Evolutionary conservation across 345 rosid genomes (phyloP).

Genomic region (Citrus medica): DNA sequence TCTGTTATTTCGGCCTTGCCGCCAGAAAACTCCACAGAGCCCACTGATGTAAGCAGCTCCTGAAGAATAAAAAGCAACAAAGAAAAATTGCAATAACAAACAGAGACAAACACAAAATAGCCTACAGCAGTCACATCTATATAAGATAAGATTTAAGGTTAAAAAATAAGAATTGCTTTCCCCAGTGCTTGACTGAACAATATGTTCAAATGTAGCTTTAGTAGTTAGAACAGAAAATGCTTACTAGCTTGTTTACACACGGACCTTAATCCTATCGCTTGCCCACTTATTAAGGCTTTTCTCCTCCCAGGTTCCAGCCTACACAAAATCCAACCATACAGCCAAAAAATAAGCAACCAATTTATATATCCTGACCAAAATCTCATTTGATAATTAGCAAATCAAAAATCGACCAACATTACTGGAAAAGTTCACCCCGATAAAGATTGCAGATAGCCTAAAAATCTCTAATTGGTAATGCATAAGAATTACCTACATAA

Average conservation of each 20-base stretch:
- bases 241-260: not conserved
- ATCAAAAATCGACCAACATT: not conserved
- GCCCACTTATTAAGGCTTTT: slow-evolving; percentile 91
- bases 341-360: not conserved
- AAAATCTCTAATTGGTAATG: not conserved
- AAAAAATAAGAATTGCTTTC: not conserved
- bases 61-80: slow-evolving; percentile 13
- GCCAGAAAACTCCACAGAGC: slow-evolving; percentile 58
- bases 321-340: not conserved
- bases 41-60: slow-evolving; percentile 72
- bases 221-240: not conserved
- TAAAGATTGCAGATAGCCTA: not conserved
- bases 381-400: not conserved
- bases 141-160: not conserved
- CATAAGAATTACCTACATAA: not conserved
- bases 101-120: not conserved
- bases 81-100: not conserved
- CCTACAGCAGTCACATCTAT: not conserved
- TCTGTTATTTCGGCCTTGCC: slow-evolving; percentile 74
- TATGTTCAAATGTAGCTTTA: not conserved
- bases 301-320: slow-evolving; percentile 99
- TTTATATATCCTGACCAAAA: not conserved
- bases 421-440: not conserved
- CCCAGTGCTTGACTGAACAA: not conserved
- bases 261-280: slow-evolving; percentile 67